Base-by-base conservation (phyloP, 2,329 filamentous ascomycete genomes). In the Aschersonia sp. region DNA sequence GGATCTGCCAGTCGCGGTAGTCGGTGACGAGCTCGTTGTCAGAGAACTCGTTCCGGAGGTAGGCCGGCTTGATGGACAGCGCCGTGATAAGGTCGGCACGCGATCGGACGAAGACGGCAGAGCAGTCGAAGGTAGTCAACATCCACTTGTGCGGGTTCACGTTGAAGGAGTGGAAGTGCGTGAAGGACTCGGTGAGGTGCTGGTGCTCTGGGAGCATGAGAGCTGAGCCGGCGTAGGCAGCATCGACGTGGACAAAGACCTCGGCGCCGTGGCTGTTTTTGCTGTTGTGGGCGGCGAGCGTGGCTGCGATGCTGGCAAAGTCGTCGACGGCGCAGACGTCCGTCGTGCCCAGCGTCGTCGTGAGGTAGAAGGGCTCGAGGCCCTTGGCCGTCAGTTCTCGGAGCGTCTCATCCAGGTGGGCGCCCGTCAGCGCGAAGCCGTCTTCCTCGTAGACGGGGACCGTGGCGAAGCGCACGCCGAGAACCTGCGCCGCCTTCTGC, bases 131-230 rank as follows among this genome's bases (percentile, higher is more conserved):
- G 65, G 94, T 95, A 49, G 87, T 88, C 14, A 95, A 79, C 44
- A 95, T 73, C 90, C 90, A 95, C 70, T 97, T 97, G 73, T 95
- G 89, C 77, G 95, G 84, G 70, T 95, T 97, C 70, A 90, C 79
- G 66, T 95, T 83, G 74, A 94, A 95, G 53, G 83, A 88, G 69
- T 95, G 85, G 60, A 94, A 88, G 29, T 71, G 66, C 1, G 71
- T 67, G 45, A 90, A 73, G 7, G 77, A 67, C 29, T 69, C 59
- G 1, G 81, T 72, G 45, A 87, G 72, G 54, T 82, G 73, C 48
- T 87, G 84, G 64, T 85, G 84, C 62, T 94, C 87, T 3, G 87
- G 83, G 29, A 84, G 81, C 4, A 95, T 69, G 4, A 97, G 77
- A 1, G 89, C 85, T 0, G 87, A 81, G 2, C 90, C 90, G 1